Evolutionary conservation across 495 filamentous ascomycete species (phyloP).

Genomic region (Bacidia rubella): DNA sequence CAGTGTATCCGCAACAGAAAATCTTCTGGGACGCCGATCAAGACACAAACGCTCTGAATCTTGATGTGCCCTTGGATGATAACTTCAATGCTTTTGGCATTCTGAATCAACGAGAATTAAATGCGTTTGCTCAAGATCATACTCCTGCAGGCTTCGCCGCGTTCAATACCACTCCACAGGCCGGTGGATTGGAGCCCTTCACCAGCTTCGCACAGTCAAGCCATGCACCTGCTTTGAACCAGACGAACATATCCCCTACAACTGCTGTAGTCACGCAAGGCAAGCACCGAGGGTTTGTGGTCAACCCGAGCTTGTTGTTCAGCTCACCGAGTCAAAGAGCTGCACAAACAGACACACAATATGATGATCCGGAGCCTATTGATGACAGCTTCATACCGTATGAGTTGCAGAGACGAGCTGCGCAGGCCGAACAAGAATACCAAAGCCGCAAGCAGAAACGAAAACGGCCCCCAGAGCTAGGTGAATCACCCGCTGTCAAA

Average conservation of each 20-base stretch:
- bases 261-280: conserved; percentile 1
- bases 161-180: conserved; percentile 9
- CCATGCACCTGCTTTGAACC: neutral
- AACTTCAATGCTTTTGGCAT: conserved; percentile 14
- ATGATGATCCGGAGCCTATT: conserved; percentile 22
- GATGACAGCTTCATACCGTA: conserved; percentile 37
- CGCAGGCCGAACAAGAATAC: conserved; percentile 36
- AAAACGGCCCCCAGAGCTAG: conserved; percentile 13
- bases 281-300: conserved; percentile 12
- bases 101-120: conserved; percentile 1
- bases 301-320: conserved; percentile 43
- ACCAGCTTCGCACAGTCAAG: neutral
- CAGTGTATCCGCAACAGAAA: conserved; percentile 49
- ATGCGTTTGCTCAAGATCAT: conserved; percentile 12
- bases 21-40: conserved; percentile 62
- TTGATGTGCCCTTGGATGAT: conserved; percentile 28
- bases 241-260: conserved; percentile 1
- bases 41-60: conserved; percentile 38
- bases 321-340: conserved; percentile 38
- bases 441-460: conserved; percentile 23
- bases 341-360: conserved; percentile 28
- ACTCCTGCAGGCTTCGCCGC: neutral
- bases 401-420: conserved; percentile 45
- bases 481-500: conserved; percentile 29
- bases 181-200: neutral